Conservation (phyloP, 108 stramenopile species). For the Cyclotella kingstonii region DNA sequence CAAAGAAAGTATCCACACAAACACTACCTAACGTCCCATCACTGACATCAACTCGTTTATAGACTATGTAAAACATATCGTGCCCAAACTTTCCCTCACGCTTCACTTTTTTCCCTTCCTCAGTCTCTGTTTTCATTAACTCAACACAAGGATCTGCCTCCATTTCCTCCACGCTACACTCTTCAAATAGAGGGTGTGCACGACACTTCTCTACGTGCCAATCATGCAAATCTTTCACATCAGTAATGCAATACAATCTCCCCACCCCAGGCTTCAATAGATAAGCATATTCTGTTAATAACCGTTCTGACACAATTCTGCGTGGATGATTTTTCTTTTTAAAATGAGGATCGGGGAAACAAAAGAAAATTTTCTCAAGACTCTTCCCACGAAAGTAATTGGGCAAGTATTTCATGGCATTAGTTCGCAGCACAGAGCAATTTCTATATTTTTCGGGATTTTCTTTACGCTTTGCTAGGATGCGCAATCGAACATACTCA, state of each 20-base stretch:
- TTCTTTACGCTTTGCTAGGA: slow-evolving; percentile 83
- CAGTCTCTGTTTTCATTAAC: slow-evolving; percentile 89
- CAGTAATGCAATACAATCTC: slow-evolving; percentile 92
- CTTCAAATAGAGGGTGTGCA: slow-evolving; percentile 81
- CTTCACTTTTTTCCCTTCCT: slow-evolving; percentile 96
- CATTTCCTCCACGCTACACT: slow-evolving; percentile 58
- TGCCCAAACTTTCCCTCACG: slow-evolving; percentile 61
- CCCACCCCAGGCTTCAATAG: slow-evolving; percentile 68
- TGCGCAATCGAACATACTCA: slow-evolving; percentile 94
- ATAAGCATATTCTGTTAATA: slow-evolving; percentile 93
- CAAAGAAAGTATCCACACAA: slow-evolving; percentile 29
- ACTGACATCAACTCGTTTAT: slow-evolving; percentile 45
- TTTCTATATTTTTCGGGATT: slow-evolving; percentile 78
- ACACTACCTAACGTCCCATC: background rate
- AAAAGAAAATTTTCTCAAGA: slow-evolving; percentile 91
- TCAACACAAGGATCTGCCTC: slow-evolving; percentile 84
- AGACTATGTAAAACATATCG: slow-evolving; percentile 80
- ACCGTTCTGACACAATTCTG: slow-evolving; percentile 78
- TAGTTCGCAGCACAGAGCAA: slow-evolving; percentile 82
- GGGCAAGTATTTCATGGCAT: slow-evolving; percentile 90
- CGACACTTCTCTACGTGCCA: slow-evolving; percentile 92
- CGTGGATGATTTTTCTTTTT: slow-evolving; percentile 97
- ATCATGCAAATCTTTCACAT: slow-evolving; percentile 93
- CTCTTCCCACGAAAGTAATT: slow-evolving; percentile 58
- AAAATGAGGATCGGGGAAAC: slow-evolving; percentile 98